Evolutionary conservation across 495 filamentous ascomycete species (phyloP).

Genomic region (Saxophila tyrrhenica): DNA sequence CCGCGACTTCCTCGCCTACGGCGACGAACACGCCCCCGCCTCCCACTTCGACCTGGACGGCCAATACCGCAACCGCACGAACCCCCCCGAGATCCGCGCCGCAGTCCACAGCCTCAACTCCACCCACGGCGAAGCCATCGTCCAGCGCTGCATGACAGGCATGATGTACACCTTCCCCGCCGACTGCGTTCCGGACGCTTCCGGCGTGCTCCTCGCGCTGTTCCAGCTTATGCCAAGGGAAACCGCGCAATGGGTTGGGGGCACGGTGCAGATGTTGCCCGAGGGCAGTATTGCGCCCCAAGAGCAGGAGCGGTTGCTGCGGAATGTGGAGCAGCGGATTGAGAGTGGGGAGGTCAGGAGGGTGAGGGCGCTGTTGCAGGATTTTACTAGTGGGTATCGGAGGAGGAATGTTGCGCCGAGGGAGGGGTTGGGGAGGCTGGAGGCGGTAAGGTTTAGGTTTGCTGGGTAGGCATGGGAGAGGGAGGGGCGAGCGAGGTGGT

Average conservation of each 20-base stretch:
- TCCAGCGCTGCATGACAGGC: constrained; percentile 78
- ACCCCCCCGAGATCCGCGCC: constrained; percentile 30
- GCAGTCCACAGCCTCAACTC: constrained; percentile 61
- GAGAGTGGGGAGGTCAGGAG: constrained; percentile 62
- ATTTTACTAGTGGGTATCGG: constrained; percentile 91
- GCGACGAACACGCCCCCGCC: constrained; percentile 59
- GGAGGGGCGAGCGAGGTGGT: too few species aligned
- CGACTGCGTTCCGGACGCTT: constrained; percentile 90
- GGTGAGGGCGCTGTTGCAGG: constrained; percentile 75
- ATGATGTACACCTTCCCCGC: constrained; percentile 98
- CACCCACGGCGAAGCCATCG: constrained; percentile 62
- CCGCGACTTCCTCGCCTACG: constrained; percentile 85
- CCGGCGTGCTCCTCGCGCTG: constrained; percentile 75
- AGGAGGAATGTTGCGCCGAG: constrained; percentile 88
- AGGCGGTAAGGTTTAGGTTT: constrained; percentile 78
- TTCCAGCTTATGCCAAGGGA: constrained; percentile 78
- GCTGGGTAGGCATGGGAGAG: not conserved
- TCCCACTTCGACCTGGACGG: constrained; percentile 50
- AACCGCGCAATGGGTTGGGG: constrained; percentile 65
- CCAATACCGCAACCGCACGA: constrained; percentile 29
- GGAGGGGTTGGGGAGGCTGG: constrained; percentile 74
- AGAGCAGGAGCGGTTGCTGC: constrained; percentile 39
- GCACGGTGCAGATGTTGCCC: constrained; percentile 73
- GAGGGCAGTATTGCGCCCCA: constrained; percentile 58
- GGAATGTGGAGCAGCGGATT: constrained; percentile 44